Conservation (phyloP, 2,329 filamentous ascomycete genomes). For the Fusarium tanahbumbuense region DNA sequence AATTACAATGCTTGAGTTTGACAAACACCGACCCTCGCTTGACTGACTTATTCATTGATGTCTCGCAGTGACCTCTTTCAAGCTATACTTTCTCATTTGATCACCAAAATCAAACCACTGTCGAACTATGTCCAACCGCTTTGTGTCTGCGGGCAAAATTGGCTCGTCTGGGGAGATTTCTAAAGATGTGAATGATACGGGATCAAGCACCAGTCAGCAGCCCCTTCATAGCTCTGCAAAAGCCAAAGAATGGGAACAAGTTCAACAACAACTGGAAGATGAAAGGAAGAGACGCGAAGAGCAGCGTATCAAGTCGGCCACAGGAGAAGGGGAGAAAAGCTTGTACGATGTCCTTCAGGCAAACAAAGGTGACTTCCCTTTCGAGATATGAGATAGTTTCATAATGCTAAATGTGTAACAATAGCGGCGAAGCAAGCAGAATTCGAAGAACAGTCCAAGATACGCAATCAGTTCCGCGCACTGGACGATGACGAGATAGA, state of each 20-base stretch:
- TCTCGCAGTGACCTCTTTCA: background rate
- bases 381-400: background rate
- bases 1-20: background rate
- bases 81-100: background rate
- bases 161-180: conserved; percentile 40
- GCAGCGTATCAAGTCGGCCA: conserved; percentile 56
- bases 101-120: background rate
- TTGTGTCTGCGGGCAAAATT: conserved; percentile 67
- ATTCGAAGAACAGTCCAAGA: conserved; percentile 77
- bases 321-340: conserved; percentile 64
- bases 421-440: conserved; percentile 83
- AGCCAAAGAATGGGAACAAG: conserved; percentile 69
- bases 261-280: conserved; percentile 72
- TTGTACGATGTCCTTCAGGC: conserved; percentile 82
- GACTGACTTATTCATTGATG: background rate
- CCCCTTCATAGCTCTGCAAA: conserved; percentile 39
- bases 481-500: conserved; percentile 84
- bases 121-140: conserved; percentile 62
- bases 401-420: background rate
- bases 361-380: conserved; percentile 74
- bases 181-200: conserved; percentile 33
- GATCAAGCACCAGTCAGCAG: conserved; percentile 20
- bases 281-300: conserved; percentile 67
- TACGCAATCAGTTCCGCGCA: conserved; percentile 81
- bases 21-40: background rate